phyloP scores from a whole-genome alignment of 164 flowering plant species.

The Umbellularia californica region DNA sequence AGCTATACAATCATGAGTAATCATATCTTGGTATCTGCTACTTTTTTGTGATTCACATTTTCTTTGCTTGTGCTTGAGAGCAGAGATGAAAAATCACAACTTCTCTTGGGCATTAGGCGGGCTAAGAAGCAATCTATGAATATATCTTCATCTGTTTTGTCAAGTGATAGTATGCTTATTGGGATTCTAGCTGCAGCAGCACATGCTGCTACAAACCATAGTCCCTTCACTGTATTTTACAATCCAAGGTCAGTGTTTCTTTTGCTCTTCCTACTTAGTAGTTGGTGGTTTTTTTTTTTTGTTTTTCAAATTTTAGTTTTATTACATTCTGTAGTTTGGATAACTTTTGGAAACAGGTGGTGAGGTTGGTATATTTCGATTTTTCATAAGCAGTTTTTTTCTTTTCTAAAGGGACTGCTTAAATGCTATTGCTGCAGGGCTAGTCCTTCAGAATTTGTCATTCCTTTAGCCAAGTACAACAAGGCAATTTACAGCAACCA shows the following conservation, averaged over 20 bases:
- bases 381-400: neutral
- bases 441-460: constrained; percentile 94
- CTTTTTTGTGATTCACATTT: neutral
- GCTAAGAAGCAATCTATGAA: constrained; percentile 85
- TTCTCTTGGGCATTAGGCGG: constrained; percentile 84
- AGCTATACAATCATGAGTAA: neutral
- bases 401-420: neutral
- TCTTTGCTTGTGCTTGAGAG: constrained; percentile 6
- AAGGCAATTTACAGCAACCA: constrained; percentile 76
- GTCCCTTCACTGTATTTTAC: constrained; percentile 86
- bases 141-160: constrained; percentile 89
- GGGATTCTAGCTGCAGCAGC: constrained; percentile 99
- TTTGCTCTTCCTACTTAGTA: neutral
- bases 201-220: constrained; percentile 91
- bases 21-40: neutral
- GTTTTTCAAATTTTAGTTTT: neutral
- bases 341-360: neutral
- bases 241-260: constrained; percentile 60
- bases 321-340: neutral
- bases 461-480: constrained; percentile 93
- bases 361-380: neutral
- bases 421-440: constrained; percentile 47
- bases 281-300: neutral
- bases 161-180: constrained; percentile 98
- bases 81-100: constrained; percentile 94